Evolutionary conservation across 2,329 filamentous ascomycete genomes (phyloP).

Genomic region (Arthrobotrys conoides): DNA sequence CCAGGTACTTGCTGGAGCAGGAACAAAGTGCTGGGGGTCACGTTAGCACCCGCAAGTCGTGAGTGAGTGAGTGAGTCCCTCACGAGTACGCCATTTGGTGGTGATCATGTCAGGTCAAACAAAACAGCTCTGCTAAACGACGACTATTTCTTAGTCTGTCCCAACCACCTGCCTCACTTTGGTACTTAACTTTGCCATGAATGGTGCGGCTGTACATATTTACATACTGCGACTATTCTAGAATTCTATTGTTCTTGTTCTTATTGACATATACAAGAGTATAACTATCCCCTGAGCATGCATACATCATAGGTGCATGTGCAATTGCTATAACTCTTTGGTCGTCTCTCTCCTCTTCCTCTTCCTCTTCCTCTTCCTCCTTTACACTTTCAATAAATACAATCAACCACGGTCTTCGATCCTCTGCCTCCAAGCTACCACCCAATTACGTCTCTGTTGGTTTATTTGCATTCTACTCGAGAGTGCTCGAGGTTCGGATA

Average conservation of each 20-base stretch:
- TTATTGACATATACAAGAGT: neutral
- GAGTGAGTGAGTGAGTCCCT: slow-evolving; percentile 28
- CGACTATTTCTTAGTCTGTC: neutral
- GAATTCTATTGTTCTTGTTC: too few relatives aligned
- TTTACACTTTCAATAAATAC: neutral
- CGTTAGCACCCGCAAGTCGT: neutral
- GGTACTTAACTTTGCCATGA: too few relatives aligned
- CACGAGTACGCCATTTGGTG: slow-evolving; percentile 25
- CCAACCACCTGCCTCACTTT: neutral
- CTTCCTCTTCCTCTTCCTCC: neutral
- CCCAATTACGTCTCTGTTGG: neutral
- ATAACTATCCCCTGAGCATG: neutral
- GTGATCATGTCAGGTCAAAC: slow-evolving; percentile 55
- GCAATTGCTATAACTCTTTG: slow-evolving; percentile 8
- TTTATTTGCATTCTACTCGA: neutral
- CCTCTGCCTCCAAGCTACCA: neutral
- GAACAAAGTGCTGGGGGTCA: too few relatives aligned
- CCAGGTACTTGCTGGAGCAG: too few relatives aligned
- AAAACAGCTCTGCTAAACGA: neutral
- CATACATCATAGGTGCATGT: neutral
- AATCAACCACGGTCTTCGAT: neutral
- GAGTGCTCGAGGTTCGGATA: neutral
- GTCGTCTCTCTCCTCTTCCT: neutral
- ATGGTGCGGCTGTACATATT: too few relatives aligned
- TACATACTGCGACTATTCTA: too few relatives aligned